phyloP scores from a whole-genome alignment of 2,329 filamentous ascomycete species.

The Ploettnerulaceae sp. region DNA sequence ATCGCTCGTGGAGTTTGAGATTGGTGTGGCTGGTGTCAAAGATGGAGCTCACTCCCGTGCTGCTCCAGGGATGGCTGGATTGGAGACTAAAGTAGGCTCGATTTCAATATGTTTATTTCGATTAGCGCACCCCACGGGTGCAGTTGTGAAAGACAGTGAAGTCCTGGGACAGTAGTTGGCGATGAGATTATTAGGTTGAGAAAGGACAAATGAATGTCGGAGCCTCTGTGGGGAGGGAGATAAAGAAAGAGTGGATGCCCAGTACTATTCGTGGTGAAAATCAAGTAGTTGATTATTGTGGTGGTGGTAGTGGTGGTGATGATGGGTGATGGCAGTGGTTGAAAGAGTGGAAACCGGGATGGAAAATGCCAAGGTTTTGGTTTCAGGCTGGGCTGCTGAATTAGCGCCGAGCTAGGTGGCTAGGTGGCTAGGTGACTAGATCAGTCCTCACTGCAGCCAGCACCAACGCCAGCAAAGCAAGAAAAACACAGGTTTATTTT shows the following conservation, averaged over 20 bases:
- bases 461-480: neutral
- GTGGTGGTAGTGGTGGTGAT: no score
- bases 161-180: conserved; percentile 4
- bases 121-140: neutral
- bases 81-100: neutral
- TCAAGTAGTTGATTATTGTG: no score
- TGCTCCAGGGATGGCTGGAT: neutral
- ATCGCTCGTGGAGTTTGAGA: neutral
- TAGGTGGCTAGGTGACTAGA: no score
- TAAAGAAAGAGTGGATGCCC: conserved; percentile 12
- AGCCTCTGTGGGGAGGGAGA: conserved; percentile 7
- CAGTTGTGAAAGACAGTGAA: conserved; percentile 3
- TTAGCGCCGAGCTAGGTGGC: no score
- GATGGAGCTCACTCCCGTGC: neutral
- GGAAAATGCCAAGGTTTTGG: no score
- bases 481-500: neutral
- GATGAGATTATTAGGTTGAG: neutral
- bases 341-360: no score
- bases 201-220: conserved; percentile 13
- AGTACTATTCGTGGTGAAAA: neutral
- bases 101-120: no score
- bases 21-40: neutral
- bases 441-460: neutral
- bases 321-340: neutral
- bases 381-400: no score